Conservation (phyloP, 306 rosid genomes). For the Dicorynia guianensis region DNA sequence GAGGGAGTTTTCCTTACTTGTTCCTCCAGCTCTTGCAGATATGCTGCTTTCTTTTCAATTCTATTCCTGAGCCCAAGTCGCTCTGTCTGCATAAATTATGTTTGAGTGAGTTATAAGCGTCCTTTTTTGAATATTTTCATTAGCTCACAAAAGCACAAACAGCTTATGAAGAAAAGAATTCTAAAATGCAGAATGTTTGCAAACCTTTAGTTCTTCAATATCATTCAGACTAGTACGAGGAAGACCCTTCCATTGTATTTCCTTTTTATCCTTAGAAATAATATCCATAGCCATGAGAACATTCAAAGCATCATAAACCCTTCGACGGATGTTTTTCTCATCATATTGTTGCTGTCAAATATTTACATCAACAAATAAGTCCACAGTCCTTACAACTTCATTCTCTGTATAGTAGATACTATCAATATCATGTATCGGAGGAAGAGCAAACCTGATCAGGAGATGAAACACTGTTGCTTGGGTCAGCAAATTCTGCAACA, state of each 20-base stretch:
- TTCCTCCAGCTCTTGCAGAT: conserved; percentile 93
- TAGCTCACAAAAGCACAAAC: conserved; percentile 29
- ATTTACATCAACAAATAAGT: conserved; percentile 34
- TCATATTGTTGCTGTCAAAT: conserved; percentile 93
- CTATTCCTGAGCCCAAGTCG: conserved; percentile 76
- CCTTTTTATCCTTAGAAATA: conserved; percentile 96
- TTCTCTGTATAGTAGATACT: conserved; percentile 27
- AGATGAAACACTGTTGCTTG: conserved; percentile 64
- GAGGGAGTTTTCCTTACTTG: conserved; percentile 62
- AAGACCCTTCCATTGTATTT: conserved; percentile 98
- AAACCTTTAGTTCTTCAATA: conserved; percentile 93
- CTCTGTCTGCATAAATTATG: conserved; percentile 69
- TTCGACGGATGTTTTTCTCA: conserved; percentile 92
- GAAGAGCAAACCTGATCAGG: conserved; percentile 86
- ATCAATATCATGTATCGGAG: conserved; percentile 26
- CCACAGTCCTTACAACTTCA: conserved; percentile 27
- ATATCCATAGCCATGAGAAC: conserved; percentile 99
- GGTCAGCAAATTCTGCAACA: conserved; percentile 89
- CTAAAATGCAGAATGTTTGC: conserved; percentile 35
- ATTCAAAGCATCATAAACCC: conserved; percentile 97
- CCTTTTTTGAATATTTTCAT: conserved; percentile 21
- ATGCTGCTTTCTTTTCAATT: conserved; percentile 90
- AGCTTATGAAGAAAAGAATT: neutral
- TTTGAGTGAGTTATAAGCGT: conserved; percentile 31
- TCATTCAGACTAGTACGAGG: conserved; percentile 90